Evolutionary conservation across 192 early-diverging fungal species (phyloP).

Genomic region (Umbelopsis isabellina): DNA sequence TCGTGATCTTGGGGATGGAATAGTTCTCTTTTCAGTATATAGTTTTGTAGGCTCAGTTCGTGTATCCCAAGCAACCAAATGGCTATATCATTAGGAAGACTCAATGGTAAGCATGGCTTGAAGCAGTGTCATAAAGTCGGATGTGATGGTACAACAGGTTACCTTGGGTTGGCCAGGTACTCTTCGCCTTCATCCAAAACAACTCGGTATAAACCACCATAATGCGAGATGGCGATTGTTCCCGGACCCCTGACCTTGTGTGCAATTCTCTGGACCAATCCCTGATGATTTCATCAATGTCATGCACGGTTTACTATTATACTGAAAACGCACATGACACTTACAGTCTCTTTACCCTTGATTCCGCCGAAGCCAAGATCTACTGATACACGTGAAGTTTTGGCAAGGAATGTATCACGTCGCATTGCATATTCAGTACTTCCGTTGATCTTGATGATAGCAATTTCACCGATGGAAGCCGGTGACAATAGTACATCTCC

Average conservation of each 20-base stretch:
- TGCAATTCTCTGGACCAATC: conserved; percentile 59
- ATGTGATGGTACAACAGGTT: conserved; percentile 10
- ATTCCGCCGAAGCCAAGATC: conserved; percentile 41
- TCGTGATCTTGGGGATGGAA: conserved; percentile 45
- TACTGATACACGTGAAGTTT: conserved; percentile 55
- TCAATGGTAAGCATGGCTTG: not conserved
- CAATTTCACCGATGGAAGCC: conserved; percentile 62
- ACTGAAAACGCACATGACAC: not conserved
- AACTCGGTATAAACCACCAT: conserved; percentile 70
- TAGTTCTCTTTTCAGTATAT: conserved; percentile 33
- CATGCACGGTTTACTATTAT: not conserved
- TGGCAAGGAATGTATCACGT: conserved; percentile 63
- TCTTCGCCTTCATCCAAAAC: conserved; percentile 69
- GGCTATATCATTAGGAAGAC: not conserved
- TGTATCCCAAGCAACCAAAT: conserved; percentile 61
- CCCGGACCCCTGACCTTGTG: conserved; percentile 70
- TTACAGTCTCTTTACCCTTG: conserved; percentile 42
- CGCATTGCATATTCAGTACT: conserved; percentile 63
- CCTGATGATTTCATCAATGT: conserved; percentile 34
- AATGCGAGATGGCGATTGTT: conserved; percentile 64
- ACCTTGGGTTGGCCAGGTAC: conserved; percentile 74
- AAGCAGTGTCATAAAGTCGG: not conserved
- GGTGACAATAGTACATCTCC: conserved; percentile 75
- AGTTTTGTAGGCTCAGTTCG: conserved; percentile 50
- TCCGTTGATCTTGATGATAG: conserved; percentile 60